Conservation (phyloP, 768 basidiomycete genomes). For the Sporobolomyces roseus region DNA sequence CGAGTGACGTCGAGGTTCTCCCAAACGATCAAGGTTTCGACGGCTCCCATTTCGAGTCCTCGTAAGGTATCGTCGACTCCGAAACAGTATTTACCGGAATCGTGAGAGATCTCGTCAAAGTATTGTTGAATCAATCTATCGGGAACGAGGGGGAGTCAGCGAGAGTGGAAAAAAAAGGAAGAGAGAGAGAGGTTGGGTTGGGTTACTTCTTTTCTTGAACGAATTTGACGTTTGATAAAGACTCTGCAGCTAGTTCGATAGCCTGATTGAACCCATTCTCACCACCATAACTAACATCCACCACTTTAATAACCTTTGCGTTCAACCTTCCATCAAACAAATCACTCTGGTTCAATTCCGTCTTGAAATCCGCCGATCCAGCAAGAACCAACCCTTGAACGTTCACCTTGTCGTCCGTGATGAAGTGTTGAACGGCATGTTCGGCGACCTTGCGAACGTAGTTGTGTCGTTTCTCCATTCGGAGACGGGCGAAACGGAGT, state of each 20-base stretch:
- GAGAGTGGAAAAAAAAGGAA: background rate
- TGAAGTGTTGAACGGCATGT: conserved; percentile 93
- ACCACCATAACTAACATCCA: conserved; percentile 97
- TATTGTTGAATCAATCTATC: conserved; percentile 86
- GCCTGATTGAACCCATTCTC: conserved; percentile 99
- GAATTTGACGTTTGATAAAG: conserved; percentile 96
- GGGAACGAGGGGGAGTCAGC: background rate
- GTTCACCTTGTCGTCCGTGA: conserved; percentile 97
- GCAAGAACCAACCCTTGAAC: conserved; percentile 93
- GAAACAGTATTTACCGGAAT: conserved; percentile 93
- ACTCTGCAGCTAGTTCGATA: conserved; percentile 93
- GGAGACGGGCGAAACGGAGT: conserved; percentile 96
- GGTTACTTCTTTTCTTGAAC: conserved; percentile 84
- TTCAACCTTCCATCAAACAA: conserved; percentile 86
- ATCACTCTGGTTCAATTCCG: conserved; percentile 90
- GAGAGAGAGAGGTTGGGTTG: background rate
- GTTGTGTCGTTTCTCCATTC: conserved; percentile 99
- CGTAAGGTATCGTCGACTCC: conserved; percentile 96
- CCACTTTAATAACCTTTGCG: conserved; percentile 93
- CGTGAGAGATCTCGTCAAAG: conserved; percentile 98
- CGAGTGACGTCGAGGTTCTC: conserved; percentile 92
- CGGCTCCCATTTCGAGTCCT: conserved; percentile 89
- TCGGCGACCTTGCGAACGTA: conserved; percentile 99
- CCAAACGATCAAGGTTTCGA: conserved; percentile 97
- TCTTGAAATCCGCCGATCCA: conserved; percentile 98